Conservation (phyloP, 1,284 basidiomycete genomes). For the Pseudozyma pruni region DNA sequence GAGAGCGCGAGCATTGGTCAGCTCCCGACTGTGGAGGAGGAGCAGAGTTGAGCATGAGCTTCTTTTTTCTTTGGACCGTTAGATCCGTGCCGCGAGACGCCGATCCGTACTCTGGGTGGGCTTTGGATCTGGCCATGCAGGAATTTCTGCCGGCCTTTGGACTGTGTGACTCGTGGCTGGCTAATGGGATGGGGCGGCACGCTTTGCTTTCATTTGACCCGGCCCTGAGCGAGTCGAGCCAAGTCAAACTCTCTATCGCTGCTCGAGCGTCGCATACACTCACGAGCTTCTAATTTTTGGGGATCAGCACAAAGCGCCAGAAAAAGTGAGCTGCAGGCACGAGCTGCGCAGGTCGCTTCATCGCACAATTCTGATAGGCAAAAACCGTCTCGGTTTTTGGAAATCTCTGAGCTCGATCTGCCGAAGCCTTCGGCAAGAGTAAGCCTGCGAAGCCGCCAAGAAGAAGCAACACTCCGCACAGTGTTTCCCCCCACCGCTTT, state of each 20-base stretch:
- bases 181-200: too few relatives aligned
- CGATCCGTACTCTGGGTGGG: background rate
- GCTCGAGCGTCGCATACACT: too few relatives aligned
- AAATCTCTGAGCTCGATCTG: too few relatives aligned
- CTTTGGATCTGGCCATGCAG: slow-evolving; percentile 1
- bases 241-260: too few relatives aligned
- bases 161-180: background rate
- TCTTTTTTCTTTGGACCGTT: background rate
- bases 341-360: slow-evolving; percentile 1
- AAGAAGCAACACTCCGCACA: too few relatives aligned
- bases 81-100: background rate
- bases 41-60: too few relatives aligned
- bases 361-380: slow-evolving; percentile 22
- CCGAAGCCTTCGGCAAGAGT: background rate
- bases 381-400: slow-evolving; percentile 34
- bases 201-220: too few relatives aligned
- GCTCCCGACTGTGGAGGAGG: too few relatives aligned
- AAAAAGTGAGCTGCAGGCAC: background rate
- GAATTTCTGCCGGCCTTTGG: slow-evolving; percentile 17
- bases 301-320: background rate
- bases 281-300: background rate
- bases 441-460: background rate
- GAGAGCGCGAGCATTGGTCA: too few relatives aligned
- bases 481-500: background rate
- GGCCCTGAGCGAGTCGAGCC: too few relatives aligned